These are phyloP conservation scores for Cupressus sempervirens DNA, from an alignment of 75 land plant species.

Conservation along the genomic window DNA sequence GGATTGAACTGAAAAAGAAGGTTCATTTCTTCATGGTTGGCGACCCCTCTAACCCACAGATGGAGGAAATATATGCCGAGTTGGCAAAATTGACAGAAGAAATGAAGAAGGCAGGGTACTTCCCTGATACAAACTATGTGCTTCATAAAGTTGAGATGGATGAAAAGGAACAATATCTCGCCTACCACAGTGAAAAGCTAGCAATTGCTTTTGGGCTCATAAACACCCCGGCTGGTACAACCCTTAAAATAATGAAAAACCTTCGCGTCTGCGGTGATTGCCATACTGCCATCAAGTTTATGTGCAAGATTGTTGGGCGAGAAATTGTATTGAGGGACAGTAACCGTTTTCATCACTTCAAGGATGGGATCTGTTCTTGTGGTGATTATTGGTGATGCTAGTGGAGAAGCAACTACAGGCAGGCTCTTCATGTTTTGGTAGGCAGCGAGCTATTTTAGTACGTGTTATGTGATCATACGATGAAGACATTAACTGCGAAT, in stretches of 20 bases:
- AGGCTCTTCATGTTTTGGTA: background rate
- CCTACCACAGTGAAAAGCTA: constrained; percentile 8
- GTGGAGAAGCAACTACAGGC: background rate
- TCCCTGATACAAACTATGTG: constrained; percentile 1
- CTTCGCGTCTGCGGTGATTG: constrained; percentile 8
- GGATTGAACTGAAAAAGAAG: constrained; percentile 6
- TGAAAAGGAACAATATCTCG: background rate
- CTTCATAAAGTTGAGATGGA: background rate
- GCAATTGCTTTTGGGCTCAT: constrained; percentile 8
- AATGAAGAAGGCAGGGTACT: constrained; percentile 10
- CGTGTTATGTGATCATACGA: background rate
- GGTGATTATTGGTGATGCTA: constrained; percentile 9
- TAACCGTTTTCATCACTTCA: constrained; percentile 3
- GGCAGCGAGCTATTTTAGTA: background rate
- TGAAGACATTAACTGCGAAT: background rate
- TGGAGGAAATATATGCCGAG: background rate
- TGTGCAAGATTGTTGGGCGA: constrained; percentile 1
- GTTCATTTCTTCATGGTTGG: constrained; percentile 6
- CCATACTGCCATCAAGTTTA: constrained; percentile 6
- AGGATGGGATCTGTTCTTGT: constrained; percentile 8
- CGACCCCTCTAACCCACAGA: background rate
- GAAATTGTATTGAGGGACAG: constrained; percentile 3
- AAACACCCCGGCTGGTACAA: background rate
- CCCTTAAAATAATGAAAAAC: constrained; percentile 7
- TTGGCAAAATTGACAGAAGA: background rate